Base-by-base conservation (phyloP, 2,329 filamentous ascomycete genomes). In the Ophiostoma ips region DNA sequence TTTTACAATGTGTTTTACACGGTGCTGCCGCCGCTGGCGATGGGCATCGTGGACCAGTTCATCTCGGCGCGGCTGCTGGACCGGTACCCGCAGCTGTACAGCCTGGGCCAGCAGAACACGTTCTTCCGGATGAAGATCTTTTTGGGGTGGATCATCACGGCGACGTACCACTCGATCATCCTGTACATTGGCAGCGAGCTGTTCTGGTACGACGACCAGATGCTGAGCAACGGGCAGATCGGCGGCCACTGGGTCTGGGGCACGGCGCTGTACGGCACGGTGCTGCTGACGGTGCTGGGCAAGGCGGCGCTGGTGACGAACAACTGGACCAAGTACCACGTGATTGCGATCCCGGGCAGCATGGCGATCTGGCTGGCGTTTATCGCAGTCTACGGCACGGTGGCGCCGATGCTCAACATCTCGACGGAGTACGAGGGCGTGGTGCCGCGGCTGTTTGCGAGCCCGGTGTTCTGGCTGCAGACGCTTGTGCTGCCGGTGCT, bases 1-100 rank as follows among this genome's bases (percentile, higher is more conserved):
- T 94, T 96, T 70, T 98, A 95, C 75, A 98, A 98, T 71, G 88
- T 98, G 64, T 84, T 98, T 64, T 98, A 94, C 70, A 98, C 92
- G 0, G 84, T 94, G 18, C 72, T 95, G 16, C 92, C 92, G 15
- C 92, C 92, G 1, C 83, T 98, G 53, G 90, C 87, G 1, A 83
- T 98, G 62, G 92, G 92, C 58, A 94, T 98, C 56, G 87, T 95
- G 56, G 94, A 98, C 64, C 94, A 98, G 63, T 96, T 94, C 67
- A 88, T 98, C 61, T 95, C 88, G 38, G 92, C 94, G 7, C 82
- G 92, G 21, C 72, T 98, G 19, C 75, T 98, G 12, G 92, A 98
- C 66, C 81, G 92, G 28, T 98, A 98, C 63, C 92, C 92, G 12
- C 94, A 98, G 64, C 77, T 98, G 16, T 98, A 98, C 67, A 81